These are phyloP conservation scores for Grammothele lineata DNA, from an alignment of 768 basidiomycete species.

Conservation along the genomic window DNA sequence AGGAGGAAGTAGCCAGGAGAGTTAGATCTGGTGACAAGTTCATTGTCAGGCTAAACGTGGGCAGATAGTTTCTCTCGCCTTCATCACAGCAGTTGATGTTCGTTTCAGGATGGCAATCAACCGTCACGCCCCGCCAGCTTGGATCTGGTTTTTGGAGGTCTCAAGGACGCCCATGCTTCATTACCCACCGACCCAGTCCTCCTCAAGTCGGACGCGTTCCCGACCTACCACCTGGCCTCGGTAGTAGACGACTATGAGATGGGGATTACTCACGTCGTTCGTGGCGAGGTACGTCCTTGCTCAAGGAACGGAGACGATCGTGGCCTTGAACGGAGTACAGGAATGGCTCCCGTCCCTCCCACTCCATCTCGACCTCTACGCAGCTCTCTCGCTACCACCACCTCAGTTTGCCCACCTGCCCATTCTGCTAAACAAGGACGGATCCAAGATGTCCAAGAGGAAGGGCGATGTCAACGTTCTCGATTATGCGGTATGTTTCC, in stretches of 20 bases:
- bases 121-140: slow-evolving; percentile 45
- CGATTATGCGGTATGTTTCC: slow-evolving; percentile 70
- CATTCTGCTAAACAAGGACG: slow-evolving; percentile 83
- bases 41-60: slow-evolving; percentile 85
- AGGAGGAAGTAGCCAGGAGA: slow-evolving; percentile 77
- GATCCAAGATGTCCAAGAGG: slow-evolving; percentile 92
- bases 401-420: slow-evolving; percentile 92
- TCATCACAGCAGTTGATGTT: not conserved
- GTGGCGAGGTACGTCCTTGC: slow-evolving; percentile 69
- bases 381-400: slow-evolving; percentile 61
- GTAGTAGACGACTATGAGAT: slow-evolving; percentile 96
- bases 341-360: slow-evolving; percentile 97
- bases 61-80: slow-evolving; percentile 17
- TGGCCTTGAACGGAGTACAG: slow-evolving; percentile 32
- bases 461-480: slow-evolving; percentile 84
- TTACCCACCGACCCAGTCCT: slow-evolving; percentile 87
- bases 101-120: slow-evolving; percentile 50
- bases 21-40: slow-evolving; percentile 73
- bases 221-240: slow-evolving; percentile 94
- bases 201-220: slow-evolving; percentile 88
- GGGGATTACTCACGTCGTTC: slow-evolving; percentile 92
- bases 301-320: slow-evolving; percentile 93
- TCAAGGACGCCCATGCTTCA: slow-evolving; percentile 73
- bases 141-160: slow-evolving; percentile 74
- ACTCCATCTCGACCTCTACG: slow-evolving; percentile 86